Evolutionary conservation across 768 basidiomycete species (phyloP).

Genomic region (Russula earlei): DNA sequence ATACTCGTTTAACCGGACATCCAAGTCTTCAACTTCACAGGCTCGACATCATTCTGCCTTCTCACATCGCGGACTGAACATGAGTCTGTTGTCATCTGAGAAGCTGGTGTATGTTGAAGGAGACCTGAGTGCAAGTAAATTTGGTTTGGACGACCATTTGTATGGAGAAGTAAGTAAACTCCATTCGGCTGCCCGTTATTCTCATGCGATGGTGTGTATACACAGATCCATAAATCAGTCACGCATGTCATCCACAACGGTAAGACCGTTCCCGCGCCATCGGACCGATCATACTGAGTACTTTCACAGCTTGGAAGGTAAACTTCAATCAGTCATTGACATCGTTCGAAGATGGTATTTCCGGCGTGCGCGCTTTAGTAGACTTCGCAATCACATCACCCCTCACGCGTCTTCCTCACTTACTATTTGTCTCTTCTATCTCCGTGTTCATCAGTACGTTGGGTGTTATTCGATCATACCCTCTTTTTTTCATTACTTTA

Average conservation of each 20-base stretch:
- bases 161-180: slow-evolving; percentile 14
- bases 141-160: slow-evolving; percentile 7
- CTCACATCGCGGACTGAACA: slow-evolving; percentile 18
- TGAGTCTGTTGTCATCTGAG: slow-evolving; percentile 7
- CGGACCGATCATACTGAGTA: background rate
- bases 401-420: slow-evolving; percentile 10
- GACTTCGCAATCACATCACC: slow-evolving; percentile 21
- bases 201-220: background rate
- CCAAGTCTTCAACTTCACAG: slow-evolving; percentile 3
- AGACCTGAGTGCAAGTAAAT: slow-evolving; percentile 10
- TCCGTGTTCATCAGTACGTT: slow-evolving; percentile 20
- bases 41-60: slow-evolving; percentile 18
- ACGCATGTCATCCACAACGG: slow-evolving; percentile 22
- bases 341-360: slow-evolving; percentile 22
- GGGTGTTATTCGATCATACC: background rate
- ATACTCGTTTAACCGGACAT: slow-evolving; percentile 22
- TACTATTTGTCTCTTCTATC: slow-evolving; percentile 23
- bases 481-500: background rate
- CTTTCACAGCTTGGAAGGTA: slow-evolving; percentile 20
- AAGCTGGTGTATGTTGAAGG: slow-evolving; percentile 23
- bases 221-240: slow-evolving; percentile 12
- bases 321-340: slow-evolving; percentile 22
- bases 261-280: background rate
- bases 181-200: background rate
- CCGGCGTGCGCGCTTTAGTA: slow-evolving; percentile 17